These are phyloP conservation scores for Arctium minus DNA, from an alignment of 129 eudicot genomes.

Conservation along the genomic window DNA sequence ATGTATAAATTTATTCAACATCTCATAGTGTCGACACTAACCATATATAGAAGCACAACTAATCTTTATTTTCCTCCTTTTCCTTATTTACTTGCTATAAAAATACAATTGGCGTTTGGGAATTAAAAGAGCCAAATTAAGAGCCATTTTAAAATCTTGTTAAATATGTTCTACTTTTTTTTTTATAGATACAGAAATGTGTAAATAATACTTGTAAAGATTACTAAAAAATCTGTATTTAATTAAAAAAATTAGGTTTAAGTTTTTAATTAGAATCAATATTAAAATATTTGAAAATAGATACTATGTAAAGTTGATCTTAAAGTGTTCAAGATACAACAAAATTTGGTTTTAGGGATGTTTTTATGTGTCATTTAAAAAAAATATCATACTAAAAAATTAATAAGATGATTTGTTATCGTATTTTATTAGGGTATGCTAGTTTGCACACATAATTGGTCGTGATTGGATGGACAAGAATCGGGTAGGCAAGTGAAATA, in stretches of 20 bases:
- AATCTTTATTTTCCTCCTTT: background rate
- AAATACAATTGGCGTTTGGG: background rate
- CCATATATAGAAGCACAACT: background rate
- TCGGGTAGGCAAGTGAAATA: background rate
- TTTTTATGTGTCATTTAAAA: background rate
- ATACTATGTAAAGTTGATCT: background rate
- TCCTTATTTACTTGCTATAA: background rate
- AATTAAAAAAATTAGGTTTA: background rate
- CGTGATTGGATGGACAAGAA: background rate
- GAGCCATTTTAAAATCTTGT: background rate
- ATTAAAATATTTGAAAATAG: background rate
- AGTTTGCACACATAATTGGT: background rate
- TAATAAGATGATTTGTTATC: background rate
- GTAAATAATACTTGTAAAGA: background rate
- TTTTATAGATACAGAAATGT: background rate
- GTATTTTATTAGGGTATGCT: too few relatives aligned
- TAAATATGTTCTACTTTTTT: background rate
- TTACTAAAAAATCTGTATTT: background rate
- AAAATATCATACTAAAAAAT: background rate
- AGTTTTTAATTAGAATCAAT: background rate
- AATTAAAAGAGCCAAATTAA: background rate
- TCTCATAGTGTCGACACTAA: conserved; percentile 14
- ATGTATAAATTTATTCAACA: background rate
- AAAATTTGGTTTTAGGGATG: background rate
- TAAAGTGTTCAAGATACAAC: background rate